A percentile compares a stretch with the other conserved stretches of the same genome.
Evolutionary conservation across 192 early-diverging fungal genomes (phyloP).

Genomic region (Coemansia sp.): DNA sequence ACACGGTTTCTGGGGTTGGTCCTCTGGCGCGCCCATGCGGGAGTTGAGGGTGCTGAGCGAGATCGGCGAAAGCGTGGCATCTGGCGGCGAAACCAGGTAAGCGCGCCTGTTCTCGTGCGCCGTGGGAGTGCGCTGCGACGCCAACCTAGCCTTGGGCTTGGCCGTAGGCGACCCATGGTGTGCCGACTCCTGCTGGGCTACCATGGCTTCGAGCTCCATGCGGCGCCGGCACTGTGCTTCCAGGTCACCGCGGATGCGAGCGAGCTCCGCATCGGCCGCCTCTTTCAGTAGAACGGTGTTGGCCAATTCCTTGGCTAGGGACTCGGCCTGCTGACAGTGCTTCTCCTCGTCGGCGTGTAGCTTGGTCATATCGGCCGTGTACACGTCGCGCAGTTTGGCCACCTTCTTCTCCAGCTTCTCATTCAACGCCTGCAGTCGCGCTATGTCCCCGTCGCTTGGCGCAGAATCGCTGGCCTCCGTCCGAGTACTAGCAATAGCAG

Average conservation of each 20-base stretch:
- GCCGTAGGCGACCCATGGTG: neutral
- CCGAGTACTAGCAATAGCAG: neutral
- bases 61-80: slow-evolving; percentile 32
- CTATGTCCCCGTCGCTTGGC: slow-evolving; percentile 14
- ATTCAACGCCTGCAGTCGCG: slow-evolving; percentile 16
- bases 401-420: slow-evolving; percentile 50
- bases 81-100: neutral
- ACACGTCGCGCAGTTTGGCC: slow-evolving; percentile 38
- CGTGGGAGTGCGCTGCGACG: slow-evolving; percentile 23
- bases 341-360: slow-evolving; percentile 41
- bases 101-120: slow-evolving; percentile 27
- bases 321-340: slow-evolving; percentile 37
- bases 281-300: neutral
- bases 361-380: slow-evolving; percentile 38
- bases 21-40: slow-evolving; percentile 6
- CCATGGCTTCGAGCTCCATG: slow-evolving; percentile 10
- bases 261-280: slow-evolving; percentile 11
- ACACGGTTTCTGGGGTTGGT: slow-evolving; percentile 2
- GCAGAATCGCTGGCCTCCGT: neutral
- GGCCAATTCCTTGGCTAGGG: slow-evolving; percentile 20
- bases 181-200: neutral
- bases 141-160: slow-evolving; percentile 23
- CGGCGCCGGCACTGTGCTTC: slow-evolving; percentile 16
- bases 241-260: slow-evolving; percentile 16
- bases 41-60: slow-evolving; percentile 39